These are phyloP conservation scores for Ascochyta clinopodiicola DNA, from an alignment of 2,329 filamentous ascomycete species.

Conservation along the genomic window DNA sequence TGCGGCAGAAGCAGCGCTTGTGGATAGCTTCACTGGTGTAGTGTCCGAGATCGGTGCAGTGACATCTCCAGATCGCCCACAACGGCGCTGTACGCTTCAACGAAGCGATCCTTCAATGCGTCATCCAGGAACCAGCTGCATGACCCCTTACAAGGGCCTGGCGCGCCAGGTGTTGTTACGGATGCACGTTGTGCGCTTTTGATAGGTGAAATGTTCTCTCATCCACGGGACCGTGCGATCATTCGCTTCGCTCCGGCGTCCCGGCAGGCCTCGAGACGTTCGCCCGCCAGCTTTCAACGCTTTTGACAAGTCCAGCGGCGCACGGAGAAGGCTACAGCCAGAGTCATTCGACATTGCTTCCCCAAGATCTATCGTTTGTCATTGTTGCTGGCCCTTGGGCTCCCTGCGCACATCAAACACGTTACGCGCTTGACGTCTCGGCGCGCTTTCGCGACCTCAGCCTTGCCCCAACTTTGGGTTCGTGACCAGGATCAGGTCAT, in stretches of 20 bases:
- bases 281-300: conserved; percentile 1
- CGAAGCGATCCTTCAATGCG: conserved; percentile 27
- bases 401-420: conserved; percentile 39
- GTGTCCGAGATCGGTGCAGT: conserved; percentile 17
- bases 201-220: conserved; percentile 27
- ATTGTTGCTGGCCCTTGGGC: not conserved
- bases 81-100: conserved; percentile 13
- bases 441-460: conserved; percentile 37
- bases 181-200: conserved; percentile 28
- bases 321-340: conserved; percentile 6
- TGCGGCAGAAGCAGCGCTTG: not conserved
- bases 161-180: conserved; percentile 19
- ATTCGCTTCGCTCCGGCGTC: conserved; percentile 21
- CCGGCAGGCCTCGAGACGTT: conserved; percentile 8
- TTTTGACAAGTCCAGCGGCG: not conserved
- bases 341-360: not conserved
- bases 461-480: conserved; percentile 48
- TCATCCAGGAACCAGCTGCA: conserved; percentile 44
- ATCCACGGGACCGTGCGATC: conserved; percentile 22
- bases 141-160: conserved; percentile 40
- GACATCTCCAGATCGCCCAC: conserved; percentile 9
- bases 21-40: conserved; percentile 1
- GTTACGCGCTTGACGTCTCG: conserved; percentile 33
- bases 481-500: conserved; percentile 34
- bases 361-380: conserved; percentile 8